Conservation (phyloP, 345 rosid species). For the Acer negundo region DNA sequence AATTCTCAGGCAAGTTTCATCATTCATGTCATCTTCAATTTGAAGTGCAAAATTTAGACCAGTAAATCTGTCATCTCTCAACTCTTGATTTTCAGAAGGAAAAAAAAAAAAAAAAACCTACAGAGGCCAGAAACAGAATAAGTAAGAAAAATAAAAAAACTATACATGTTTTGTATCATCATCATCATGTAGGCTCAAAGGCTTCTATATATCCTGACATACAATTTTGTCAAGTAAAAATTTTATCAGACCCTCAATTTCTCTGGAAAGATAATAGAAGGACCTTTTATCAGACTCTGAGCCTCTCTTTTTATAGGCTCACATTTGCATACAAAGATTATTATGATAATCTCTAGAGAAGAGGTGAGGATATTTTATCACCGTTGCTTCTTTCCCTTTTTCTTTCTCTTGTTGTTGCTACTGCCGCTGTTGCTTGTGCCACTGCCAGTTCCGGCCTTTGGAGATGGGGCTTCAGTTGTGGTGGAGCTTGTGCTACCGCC, state of each 20-base stretch:
- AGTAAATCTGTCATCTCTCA: not conserved
- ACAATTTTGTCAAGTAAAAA: conserved; percentile 14
- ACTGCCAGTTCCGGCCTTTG: conserved; percentile 39
- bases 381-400: conserved; percentile 84
- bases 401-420: conserved; percentile 63
- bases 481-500: conserved; percentile 28
- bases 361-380: conserved; percentile 28
- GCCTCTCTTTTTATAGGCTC: conserved; percentile 10
- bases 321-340: conserved; percentile 19
- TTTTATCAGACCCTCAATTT: conserved; percentile 5
- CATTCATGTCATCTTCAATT: not conserved
- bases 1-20: not conserved
- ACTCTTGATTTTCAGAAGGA: not conserved
- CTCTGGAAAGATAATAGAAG: conserved; percentile 7
- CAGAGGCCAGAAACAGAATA: not conserved
- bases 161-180: conserved; percentile 28
- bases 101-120: not conserved
- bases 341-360: not conserved
- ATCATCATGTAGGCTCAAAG: conserved; percentile 2
- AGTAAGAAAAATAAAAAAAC: conserved; percentile 2
- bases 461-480: conserved; percentile 41
- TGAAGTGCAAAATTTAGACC: not conserved
- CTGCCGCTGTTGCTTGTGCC: conserved; percentile 36
- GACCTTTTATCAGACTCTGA: conserved; percentile 5
- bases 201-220: conserved; percentile 2